phyloP scores from a whole-genome alignment of 23 red algal species.

The Gracilaria domingensis region DNA sequence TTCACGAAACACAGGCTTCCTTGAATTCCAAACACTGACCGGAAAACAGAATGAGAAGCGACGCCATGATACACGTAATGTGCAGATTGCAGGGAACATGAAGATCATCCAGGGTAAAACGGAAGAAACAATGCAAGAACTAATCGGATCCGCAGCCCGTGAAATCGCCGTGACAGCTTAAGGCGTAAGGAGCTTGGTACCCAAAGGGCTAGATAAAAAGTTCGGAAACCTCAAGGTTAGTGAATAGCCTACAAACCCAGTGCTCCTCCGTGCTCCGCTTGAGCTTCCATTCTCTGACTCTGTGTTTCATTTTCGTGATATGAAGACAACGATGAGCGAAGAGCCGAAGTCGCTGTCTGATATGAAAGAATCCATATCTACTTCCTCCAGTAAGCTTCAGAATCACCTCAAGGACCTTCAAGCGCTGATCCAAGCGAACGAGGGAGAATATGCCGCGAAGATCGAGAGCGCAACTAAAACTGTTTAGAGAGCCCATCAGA shows the following conservation, averaged over 20 bases:
- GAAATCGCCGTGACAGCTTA: not conserved
- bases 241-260: not conserved
- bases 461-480: not conserved
- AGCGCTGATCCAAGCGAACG: too few relatives aligned
- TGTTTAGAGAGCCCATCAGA: not conserved
- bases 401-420: not conserved
- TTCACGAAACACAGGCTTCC: not conserved
- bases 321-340: not conserved
- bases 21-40: not conserved
- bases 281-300: not conserved
- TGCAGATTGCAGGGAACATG: slow-evolving; percentile 11
- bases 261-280: not conserved
- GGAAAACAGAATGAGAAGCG: slow-evolving; percentile 1
- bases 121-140: slow-evolving; percentile 1
- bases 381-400: not conserved
- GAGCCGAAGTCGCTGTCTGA: not conserved
- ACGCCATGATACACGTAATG: not conserved
- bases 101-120: slow-evolving; percentile 7
- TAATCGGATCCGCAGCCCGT: slow-evolving; percentile 13
- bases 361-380: not conserved
- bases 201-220: slow-evolving; percentile 5
- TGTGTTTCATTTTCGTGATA: not conserved
- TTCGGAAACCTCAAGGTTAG: slow-evolving; percentile 7
- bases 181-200: not conserved
- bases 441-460: not conserved